Conservation (phyloP, 2,329 filamentous ascomycete species). For the Aphanocladium album region DNA sequence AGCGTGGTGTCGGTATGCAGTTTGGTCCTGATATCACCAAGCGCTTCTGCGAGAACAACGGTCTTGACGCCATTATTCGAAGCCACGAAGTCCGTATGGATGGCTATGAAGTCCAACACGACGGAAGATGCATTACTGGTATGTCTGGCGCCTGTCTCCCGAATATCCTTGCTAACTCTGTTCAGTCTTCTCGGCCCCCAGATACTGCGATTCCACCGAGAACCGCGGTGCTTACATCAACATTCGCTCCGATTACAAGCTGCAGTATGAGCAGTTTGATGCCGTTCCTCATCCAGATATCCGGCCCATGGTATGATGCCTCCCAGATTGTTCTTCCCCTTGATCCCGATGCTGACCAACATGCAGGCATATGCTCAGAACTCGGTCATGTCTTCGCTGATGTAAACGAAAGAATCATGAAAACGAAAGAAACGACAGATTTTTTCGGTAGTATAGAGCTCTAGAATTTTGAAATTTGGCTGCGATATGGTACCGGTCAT, state of each 20-base stretch:
- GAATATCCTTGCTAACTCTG: conserved; percentile 21
- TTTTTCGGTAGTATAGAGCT: neutral
- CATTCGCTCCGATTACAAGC: conserved; percentile 84
- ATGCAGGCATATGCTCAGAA: conserved; percentile 74
- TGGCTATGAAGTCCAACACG: conserved; percentile 97
- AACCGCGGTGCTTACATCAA: conserved; percentile 99
- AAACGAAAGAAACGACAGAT: conserved; percentile 8
- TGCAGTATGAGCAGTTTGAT: conserved; percentile 89
- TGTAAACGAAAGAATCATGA: conserved; percentile 41
- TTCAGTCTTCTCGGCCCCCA: conserved; percentile 87
- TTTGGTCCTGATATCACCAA: conserved; percentile 97
- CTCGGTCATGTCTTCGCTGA: conserved; percentile 72
- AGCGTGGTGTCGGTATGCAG: conserved; percentile 92
- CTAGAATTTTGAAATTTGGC: neutral
- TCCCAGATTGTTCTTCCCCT: neutral
- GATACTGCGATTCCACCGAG: conserved; percentile 95
- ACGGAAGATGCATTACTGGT: conserved; percentile 91
- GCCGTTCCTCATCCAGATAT: conserved; percentile 95
- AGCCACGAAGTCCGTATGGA: conserved; percentile 99
- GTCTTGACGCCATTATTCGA: conserved; percentile 88
- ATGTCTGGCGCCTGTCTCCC: conserved; percentile 25
- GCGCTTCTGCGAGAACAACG: conserved; percentile 93
- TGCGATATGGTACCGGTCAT: neutral
- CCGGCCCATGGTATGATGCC: conserved; percentile 69
- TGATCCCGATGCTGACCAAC: conserved; percentile 21